Evolutionary conservation across 2,329 filamentous ascomycete species (phyloP), one percentile per base, ranked within the genome.

Genomic region (Diplodia intermedia): DNA sequence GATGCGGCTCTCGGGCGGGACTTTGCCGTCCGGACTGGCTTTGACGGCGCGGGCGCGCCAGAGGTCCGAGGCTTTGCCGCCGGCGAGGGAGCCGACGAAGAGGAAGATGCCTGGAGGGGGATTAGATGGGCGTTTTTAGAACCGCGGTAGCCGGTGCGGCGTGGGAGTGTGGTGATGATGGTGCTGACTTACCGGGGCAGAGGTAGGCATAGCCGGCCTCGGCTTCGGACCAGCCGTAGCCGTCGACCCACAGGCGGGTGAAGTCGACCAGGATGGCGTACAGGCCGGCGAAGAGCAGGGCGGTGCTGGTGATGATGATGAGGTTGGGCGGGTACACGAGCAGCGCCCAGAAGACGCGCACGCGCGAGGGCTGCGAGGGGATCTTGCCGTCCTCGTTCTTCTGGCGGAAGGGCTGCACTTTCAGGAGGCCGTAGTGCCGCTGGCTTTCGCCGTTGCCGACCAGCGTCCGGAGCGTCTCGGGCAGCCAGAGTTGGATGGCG

Each of bases 381-480:
- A 38, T 26, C 7, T 55, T 49, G n/a, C 52, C 52, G 18, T 56
- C 63, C 11, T 49, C 38, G 23, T 36, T 50, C 29, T 29, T 47
- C 26, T 57, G 53, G 14, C 53, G 31, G n/a, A 66, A 66, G 18
- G 63, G 53, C 29, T 55, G 63, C 31, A 66, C 38, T 23, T 55
- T 66, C 63, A 53, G 36, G 15, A 47, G 36, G 23, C 26, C 40
- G 38, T 53, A 29, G 11, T 49, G 53, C 5, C 33, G 12, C n/a
- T 56, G 26, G 31, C 54, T 60, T 29, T 72, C 70, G 18, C 81
- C 82, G 66, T 83, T 82, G 4, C 82, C 82, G 1, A 83, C 82
- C 2, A 81, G 72, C 5, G 78, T 76, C 31, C 82, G 79, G 9
- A 84, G 74, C 2, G 82, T 84, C 70, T 84, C 82, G 0, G 82